Evolutionary conservation across 768 basidiomycete genomes (phyloP).

Genomic region (Agrocybe praecox): DNA sequence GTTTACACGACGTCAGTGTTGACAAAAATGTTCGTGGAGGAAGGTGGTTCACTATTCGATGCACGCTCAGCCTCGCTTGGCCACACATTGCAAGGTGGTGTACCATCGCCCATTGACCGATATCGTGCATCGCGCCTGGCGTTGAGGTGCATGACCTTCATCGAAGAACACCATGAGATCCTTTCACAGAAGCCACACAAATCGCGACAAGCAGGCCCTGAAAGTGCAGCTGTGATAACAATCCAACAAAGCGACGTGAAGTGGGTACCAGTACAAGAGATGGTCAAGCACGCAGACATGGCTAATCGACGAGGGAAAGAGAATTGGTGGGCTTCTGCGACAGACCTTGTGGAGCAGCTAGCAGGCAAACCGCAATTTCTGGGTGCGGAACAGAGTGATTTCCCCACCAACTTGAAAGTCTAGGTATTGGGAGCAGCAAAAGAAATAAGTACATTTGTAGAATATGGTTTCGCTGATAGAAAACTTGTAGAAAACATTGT

Average conservation of each 20-base stretch:
- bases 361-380: conserved; percentile 65
- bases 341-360: conserved; percentile 73
- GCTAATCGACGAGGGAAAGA: conserved; percentile 79
- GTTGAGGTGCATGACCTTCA: conserved; percentile 91
- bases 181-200: conserved; percentile 53
- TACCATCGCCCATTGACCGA: conserved; percentile 94
- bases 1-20: conserved; percentile 93
- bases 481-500: conserved; percentile 18
- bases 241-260: conserved; percentile 81
- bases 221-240: conserved; percentile 88
- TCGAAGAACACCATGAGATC: conserved; percentile 76
- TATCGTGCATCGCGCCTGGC: conserved; percentile 89
- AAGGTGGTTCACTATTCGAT: conserved; percentile 92
- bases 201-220: conserved; percentile 54
- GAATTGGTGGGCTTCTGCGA: conserved; percentile 77
- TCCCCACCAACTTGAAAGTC: conserved; percentile 15
- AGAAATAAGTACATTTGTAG: not conserved
- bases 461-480: not conserved
- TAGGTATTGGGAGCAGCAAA: not conserved
- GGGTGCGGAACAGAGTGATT: conserved; percentile 29
- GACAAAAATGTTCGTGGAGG: conserved; percentile 93
- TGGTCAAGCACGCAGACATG: conserved; percentile 90
- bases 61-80: conserved; percentile 95
- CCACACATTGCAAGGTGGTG: conserved; percentile 95
- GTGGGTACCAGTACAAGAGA: conserved; percentile 85